A percentile compares a stretch with the other conserved stretches of the same genome.
Evolutionary conservation across 1,139 yeast genomes (phyloP).

Genomic region (Petasospora rhodanensis): DNA sequence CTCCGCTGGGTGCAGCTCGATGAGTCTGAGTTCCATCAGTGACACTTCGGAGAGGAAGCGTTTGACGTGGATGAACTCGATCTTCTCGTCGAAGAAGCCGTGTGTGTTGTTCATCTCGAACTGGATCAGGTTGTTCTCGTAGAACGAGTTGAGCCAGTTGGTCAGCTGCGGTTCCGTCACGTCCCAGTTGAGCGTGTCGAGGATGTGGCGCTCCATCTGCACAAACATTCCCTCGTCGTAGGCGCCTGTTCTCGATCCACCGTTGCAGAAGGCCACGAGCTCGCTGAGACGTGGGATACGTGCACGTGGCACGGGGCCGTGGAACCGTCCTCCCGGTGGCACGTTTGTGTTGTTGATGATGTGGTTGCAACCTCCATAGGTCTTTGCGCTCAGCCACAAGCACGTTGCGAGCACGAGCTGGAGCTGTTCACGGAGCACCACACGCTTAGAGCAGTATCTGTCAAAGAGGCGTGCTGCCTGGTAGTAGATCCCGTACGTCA

Average conservation of each 20-base stretch:
- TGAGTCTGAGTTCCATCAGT: slow-evolving; percentile 17
- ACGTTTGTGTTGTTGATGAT: slow-evolving; percentile 47
- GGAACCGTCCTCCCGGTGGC: slow-evolving; percentile 53
- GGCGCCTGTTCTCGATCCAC: slow-evolving; percentile 33
- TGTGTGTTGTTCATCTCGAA: slow-evolving; percentile 30
- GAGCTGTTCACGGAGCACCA: slow-evolving; percentile 56
- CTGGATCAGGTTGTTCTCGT: slow-evolving; percentile 36
- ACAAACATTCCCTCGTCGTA: slow-evolving; percentile 58
- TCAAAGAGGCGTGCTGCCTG: slow-evolving; percentile 58
- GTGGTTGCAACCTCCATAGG: slow-evolving; percentile 69
- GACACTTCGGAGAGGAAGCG: slow-evolving; percentile 22
- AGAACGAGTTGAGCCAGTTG: slow-evolving; percentile 42
- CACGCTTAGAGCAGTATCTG: slow-evolving; percentile 61
- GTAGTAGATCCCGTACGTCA: slow-evolving; percentile 55
- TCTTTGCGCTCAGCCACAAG: slow-evolving; percentile 60
- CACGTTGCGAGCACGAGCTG: slow-evolving; percentile 64
- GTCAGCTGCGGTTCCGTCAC: slow-evolving; percentile 54
- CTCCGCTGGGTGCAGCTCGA: slow-evolving; percentile 25
- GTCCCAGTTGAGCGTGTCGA: slow-evolving; percentile 59
- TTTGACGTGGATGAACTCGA: slow-evolving; percentile 20
- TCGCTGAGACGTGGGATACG: slow-evolving; percentile 62
- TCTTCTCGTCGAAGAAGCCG: slow-evolving; percentile 15
- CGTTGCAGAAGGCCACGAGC: slow-evolving; percentile 48
- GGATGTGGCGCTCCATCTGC: slow-evolving; percentile 51
- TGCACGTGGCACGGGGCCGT: slow-evolving; percentile 64